Evolutionary conservation across 2,329 filamentous ascomycete species (phyloP).

Genomic region (Aureobasidium mangrovei): DNA sequence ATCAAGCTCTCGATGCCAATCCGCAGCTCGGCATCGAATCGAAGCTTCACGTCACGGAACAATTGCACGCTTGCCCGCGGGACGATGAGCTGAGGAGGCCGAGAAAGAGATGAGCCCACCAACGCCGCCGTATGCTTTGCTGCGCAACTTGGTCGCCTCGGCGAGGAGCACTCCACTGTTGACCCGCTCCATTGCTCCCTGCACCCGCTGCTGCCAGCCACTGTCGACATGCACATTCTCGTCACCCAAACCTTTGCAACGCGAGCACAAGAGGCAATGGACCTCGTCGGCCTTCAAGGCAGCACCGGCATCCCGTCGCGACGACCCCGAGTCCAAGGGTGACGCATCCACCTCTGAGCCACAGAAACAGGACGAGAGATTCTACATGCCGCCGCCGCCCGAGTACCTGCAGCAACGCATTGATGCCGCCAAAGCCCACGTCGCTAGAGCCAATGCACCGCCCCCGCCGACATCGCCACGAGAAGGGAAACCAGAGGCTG

Average conservation of each 20-base stretch:
- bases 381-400: conserved; percentile 11
- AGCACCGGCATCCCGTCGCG: neutral
- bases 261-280: neutral
- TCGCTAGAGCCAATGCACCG: neutral
- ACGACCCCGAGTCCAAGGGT: neutral
- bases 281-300: conserved; percentile 1
- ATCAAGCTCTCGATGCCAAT: no score
- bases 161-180: neutral
- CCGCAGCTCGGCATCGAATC: no score
- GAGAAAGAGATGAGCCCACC: conserved; percentile 6
- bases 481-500: neutral
- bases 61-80: no score
- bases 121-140: conserved; percentile 10
- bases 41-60: no score
- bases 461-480: neutral
- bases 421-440: neutral
- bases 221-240: neutral
- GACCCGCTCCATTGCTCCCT: neutral
- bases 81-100: conserved; percentile 14
- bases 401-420: neutral
- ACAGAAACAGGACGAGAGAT: conserved; percentile 5
- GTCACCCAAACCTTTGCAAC: neutral
- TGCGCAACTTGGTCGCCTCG: conserved; percentile 1
- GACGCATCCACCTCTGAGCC: neutral
- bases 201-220: neutral